Base-by-base conservation (phyloP, 176 grass and related monocot genomes). In the bread wheat (Triticum aestivum) region DNA sequence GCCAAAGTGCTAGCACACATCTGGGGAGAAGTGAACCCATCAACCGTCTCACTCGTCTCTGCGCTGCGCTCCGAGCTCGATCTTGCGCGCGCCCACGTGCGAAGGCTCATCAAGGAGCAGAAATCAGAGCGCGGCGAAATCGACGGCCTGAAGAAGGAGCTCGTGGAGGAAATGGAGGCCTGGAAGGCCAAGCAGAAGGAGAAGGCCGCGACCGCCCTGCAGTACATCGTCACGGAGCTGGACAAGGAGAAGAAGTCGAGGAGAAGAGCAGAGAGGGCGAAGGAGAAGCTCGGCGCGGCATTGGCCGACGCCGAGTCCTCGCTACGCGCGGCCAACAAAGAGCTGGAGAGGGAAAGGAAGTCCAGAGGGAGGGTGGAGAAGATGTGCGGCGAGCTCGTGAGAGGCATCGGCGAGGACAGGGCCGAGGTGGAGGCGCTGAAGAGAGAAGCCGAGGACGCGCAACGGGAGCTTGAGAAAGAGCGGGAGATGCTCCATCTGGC, bases 401-500 rank as follows among this genome's bases (percentile, higher is more conserved):
- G 87, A 87, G 87, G 87, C 26, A 88, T 96, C 59, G 92, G 68
- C 2, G 88, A 91, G 75, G 92, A 98, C 76, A 93, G 89, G 62
- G 82, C 78, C 0, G 61, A 96, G 56, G 71, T 91, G 14, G 90
- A 94, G 79, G 96, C 89, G 42, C 77, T 96, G 84, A 96, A 84
- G 83, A 89, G 84, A 38, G 93, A 94, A 75, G 88, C 91, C 0
- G 70, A 84, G 54, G 85, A 88, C 77, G 83, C 87, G 29, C 88
- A 88, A 75, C 88, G 94, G 65, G 93, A 96, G 68, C 78, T 98
- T 30, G 82, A 96, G 76, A 92, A 92, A 85, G 90, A 98, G 81
- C 86, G 88, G 78, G 93, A 92, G 51, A 98, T 98, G 96, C 96
- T 98, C 84, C 92, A 91, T 9, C 84, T 98, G 44, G 96, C 96